Base-by-base conservation (phyloP, 345 rosid genomes). In the Eucalyptus urophylla region DNA sequence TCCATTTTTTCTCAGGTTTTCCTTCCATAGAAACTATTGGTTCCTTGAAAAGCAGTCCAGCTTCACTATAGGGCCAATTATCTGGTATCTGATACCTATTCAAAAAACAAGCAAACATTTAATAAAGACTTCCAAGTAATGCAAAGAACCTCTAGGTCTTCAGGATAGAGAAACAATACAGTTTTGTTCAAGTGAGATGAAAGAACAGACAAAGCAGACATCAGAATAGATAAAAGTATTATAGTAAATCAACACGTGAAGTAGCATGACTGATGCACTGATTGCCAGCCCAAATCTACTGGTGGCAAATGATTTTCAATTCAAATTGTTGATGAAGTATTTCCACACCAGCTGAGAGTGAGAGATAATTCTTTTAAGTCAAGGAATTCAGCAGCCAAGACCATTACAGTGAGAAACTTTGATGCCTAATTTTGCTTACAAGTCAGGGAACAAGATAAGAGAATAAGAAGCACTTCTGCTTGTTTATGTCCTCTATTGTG, bases 31-130 rank as follows among this genome's bases (percentile, higher is more conserved):
- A 87, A 60, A 97, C 96, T 90, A 91, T 87, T 43, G 99, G 99
- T 88, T 95, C 98, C 90, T 94, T 95, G 53, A 97, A 97, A 86
- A 97, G 96, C 87, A 33, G 86, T 1, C 94, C 94, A 89, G 98
- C 99, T 93, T 95, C 95, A 80, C 92, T 91, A 90, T 95, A 97
- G 62, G 98, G 99, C 98, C 98, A 97, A 87, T 93, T 94, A 86
- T 94, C 98, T 3, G 98, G 97, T 93, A 97, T 92, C 87, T 92
- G 96, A 89, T 97, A 97, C 93, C 99, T 95, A 90, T 56, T 87
- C 3, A 89, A 40, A 80, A 83, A 80, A 50, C 22, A 56, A n/a
- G 31, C 13, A 37, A 83, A 19, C 24, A 67, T 56, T 40, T 56
- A 86, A 86, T 51, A 0, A 44, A 86, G 31, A 49, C 58, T 14